Evolutionary conservation across 106 monocot genomes (phyloP), one percentile per base, ranked within the genome.

Genomic region (Gastrodia elata): DNA sequence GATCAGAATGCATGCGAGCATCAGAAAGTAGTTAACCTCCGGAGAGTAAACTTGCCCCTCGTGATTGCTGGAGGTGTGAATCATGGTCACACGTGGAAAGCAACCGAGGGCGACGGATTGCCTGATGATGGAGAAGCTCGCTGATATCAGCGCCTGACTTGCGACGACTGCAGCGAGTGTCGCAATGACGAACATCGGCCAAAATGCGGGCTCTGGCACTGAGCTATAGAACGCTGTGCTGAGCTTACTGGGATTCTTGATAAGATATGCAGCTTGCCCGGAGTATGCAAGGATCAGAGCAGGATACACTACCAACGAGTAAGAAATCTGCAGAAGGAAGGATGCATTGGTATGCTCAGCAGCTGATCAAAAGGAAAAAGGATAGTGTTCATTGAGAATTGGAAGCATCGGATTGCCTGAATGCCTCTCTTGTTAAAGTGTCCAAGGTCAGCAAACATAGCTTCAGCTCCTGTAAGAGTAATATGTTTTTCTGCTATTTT

Each of bases 361-460:
- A 40, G 20, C 39, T 18, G 5, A n/a, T n/a, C n/a, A n/a, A 37
- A 61, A n/a, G 7, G 0, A 15, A 36, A 15, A 24, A 15, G 8
- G 13, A 24, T 57, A 25, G 52, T 0, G 5, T 58, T 25, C 10
- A 27, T 58, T 57, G 6, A 6, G 0, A n/a, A n/a, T n/a, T n/a
- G n/a, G n/a, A 32, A 38, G 56, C 0, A 26, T 39, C 16, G 20
- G 25, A 22, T 58, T 46, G 83, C 89, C 89, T 89, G 89, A 68
- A 89, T 89, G 76, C 68, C 75, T 41, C 55, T 28, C 81, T 75
- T 89, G 78, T 67, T 89, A 69, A 89, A 89, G 68, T 89, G 89
- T 39, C 89, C 89, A 61, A 89, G 37, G 72, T 89, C 89, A 77
- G 89, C 89, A 77, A 89, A 89, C 89, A 89, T 89, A 42, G 89